A percentile compares a stretch with the other conserved stretches of the same genome.
Evolutionary conservation across 2,329 filamentous ascomycete species (phyloP).

Genomic region (Chaetomiaceae sp.): DNA sequence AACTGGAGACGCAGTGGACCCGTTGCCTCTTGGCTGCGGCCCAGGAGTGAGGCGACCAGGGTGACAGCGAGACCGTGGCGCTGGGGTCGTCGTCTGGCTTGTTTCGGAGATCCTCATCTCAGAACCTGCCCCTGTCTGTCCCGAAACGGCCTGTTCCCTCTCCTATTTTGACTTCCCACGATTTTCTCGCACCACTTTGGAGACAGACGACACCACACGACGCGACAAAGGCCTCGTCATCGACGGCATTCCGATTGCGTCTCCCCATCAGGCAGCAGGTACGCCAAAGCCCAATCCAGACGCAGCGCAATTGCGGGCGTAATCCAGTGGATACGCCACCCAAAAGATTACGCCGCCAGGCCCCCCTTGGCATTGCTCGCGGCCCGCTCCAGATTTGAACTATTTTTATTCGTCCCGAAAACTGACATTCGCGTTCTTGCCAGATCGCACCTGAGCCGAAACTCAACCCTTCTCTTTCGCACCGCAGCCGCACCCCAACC

Average conservation of each 20-base stretch:
- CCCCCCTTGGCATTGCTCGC: conserved; percentile 8
- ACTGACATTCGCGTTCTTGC: conserved; percentile 25
- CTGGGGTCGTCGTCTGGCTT: conserved; percentile 9
- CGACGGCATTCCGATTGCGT: conserved; percentile 11
- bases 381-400: conserved; percentile 14
- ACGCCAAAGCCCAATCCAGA: conserved; percentile 9
- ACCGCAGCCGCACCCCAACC: background rate
- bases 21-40: background rate
- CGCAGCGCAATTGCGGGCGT: background rate
- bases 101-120: conserved; percentile 18
- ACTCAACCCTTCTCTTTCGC: conserved; percentile 5
- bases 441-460: conserved; percentile 22
- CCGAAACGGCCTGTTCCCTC: conserved; percentile 5
- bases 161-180: background rate
- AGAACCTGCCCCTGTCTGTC: conserved; percentile 11
- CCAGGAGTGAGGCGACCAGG: conserved; percentile 8
- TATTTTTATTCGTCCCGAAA: conserved; percentile 21
- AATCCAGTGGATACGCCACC: conserved; percentile 5
- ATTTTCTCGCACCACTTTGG: background rate
- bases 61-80: conserved; percentile 2
- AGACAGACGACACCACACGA: background rate
- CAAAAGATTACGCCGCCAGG: background rate
- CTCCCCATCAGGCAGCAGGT: conserved; percentile 12
- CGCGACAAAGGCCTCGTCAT: conserved; percentile 14
- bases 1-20: conserved; percentile 8